A percentile compares a stretch with the other conserved stretches of the same genome.
phyloP scores from a whole-genome alignment of 1,284 basidiomycete genomes.

The Polyporus tsugae region DNA sequence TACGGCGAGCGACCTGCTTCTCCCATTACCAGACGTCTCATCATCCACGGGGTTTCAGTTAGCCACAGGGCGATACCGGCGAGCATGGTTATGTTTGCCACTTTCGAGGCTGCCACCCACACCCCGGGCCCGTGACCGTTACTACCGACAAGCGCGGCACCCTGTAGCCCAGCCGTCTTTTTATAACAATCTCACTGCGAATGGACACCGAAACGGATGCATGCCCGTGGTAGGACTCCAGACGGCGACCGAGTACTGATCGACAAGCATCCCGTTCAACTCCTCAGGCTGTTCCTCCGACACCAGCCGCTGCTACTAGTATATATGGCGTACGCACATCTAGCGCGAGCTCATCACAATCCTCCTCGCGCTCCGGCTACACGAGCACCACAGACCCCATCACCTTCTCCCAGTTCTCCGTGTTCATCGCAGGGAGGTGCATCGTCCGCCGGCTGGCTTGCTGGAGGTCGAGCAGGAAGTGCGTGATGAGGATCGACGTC shows the following conservation, averaged over 20 bases:
- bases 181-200: too few relatives aligned
- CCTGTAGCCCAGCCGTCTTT: too few relatives aligned
- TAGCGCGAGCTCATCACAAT: not conserved
- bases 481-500: constrained; percentile 11
- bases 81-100: constrained; percentile 65
- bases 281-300: too few relatives aligned
- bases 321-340: not conserved
- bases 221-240: too few relatives aligned
- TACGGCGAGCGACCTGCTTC: constrained; percentile 63
- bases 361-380: not conserved
- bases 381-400: constrained; percentile 6
- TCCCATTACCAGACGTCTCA: not conserved
- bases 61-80: constrained; percentile 54
- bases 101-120: constrained; percentile 56
- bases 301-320: not conserved
- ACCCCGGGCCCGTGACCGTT: not conserved
- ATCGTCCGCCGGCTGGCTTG: constrained; percentile 7
- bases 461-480: constrained; percentile 22
- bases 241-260: too few relatives aligned
- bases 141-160: too few relatives aligned
- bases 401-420: constrained; percentile 6
- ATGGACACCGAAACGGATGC: too few relatives aligned
- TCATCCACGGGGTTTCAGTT: not conserved
- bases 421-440: not conserved
- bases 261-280: too few relatives aligned